These are phyloP conservation scores for Ramaria rubella DNA, from an alignment of 768 basidiomycete species.

Conservation along the genomic window DNA sequence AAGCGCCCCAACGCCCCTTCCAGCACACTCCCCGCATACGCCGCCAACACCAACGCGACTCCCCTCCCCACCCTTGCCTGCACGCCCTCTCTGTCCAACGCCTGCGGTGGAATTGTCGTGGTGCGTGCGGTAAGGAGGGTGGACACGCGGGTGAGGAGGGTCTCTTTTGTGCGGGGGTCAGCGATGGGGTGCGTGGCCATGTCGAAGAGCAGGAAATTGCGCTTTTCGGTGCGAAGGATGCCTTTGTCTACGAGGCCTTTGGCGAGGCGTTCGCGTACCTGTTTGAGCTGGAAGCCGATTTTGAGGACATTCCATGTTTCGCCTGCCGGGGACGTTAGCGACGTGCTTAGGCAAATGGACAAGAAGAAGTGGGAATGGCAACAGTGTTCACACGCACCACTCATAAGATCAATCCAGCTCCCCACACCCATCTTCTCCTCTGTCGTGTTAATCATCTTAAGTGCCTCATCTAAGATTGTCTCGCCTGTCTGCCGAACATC, in stretches of 20 bases:
- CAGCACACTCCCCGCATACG: constrained; percentile 90
- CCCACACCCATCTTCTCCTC: constrained; percentile 79
- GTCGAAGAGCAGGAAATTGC: constrained; percentile 97
- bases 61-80: constrained; percentile 77
- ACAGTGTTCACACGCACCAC: constrained; percentile 46
- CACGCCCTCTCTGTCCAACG: constrained; percentile 69
- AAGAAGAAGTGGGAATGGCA: neutral
- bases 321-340: constrained; percentile 42
- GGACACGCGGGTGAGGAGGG: constrained; percentile 68
- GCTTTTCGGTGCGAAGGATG: constrained; percentile 96
- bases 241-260: constrained; percentile 98
- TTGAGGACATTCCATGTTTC: constrained; percentile 99
- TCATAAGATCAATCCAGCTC: constrained; percentile 91
- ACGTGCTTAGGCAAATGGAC: too few species aligned
- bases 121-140: constrained; percentile 79
- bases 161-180: constrained; percentile 85
- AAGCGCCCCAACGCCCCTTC: constrained; percentile 90
- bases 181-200: constrained; percentile 99
- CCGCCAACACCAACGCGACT: constrained; percentile 82
- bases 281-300: constrained; percentile 97
- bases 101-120: constrained; percentile 65
- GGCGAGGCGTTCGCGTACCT: constrained; percentile 94
- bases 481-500: constrained; percentile 92
- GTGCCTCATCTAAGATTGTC: constrained; percentile 90
- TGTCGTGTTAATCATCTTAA: constrained; percentile 90